Evolutionary conservation across 78 protist genomes (phyloP).

Genomic region (Isochrysis galbana): DNA sequence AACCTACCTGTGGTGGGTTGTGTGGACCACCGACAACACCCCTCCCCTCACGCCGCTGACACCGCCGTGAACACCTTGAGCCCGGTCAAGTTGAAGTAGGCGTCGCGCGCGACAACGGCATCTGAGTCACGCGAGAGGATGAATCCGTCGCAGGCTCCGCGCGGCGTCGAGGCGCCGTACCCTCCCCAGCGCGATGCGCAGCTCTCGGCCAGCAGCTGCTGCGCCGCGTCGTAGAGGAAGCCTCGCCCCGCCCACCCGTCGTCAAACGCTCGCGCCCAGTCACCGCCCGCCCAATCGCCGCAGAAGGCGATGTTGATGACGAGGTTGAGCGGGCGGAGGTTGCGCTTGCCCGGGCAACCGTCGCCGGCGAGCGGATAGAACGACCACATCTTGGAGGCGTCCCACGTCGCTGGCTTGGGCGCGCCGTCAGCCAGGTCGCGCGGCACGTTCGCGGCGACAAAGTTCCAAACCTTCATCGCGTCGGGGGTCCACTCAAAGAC

Average conservation of each 20-base stretch:
- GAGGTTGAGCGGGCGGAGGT: not conserved
- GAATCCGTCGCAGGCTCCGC: not conserved
- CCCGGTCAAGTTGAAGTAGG: not conserved
- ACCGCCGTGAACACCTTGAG: not conserved
- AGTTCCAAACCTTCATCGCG: not conserved
- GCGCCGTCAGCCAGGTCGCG: not conserved
- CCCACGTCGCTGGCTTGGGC: not conserved
- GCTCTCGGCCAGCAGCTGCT: not conserved
- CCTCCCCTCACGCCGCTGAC: not conserved
- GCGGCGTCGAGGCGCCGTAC: not conserved
- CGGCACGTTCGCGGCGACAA: not conserved
- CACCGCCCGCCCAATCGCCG: not conserved
- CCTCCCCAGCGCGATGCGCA: not conserved
- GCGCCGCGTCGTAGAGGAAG: not conserved
- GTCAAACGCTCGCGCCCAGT: not conserved
- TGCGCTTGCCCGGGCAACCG: not conserved
- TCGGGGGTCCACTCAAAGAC: not conserved
- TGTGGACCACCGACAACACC: too few relatives aligned
- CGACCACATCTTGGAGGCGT: not conserved
- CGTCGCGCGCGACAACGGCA: not conserved
- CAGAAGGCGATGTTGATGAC: not conserved
- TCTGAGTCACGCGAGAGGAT: not conserved
- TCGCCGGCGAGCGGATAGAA: not conserved
- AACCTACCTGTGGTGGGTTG: too few relatives aligned
- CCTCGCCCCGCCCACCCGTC: not conserved